Evolutionary conservation across 2,329 filamentous ascomycete species (phyloP).

Genomic region (Cyanodermella asteris): DNA sequence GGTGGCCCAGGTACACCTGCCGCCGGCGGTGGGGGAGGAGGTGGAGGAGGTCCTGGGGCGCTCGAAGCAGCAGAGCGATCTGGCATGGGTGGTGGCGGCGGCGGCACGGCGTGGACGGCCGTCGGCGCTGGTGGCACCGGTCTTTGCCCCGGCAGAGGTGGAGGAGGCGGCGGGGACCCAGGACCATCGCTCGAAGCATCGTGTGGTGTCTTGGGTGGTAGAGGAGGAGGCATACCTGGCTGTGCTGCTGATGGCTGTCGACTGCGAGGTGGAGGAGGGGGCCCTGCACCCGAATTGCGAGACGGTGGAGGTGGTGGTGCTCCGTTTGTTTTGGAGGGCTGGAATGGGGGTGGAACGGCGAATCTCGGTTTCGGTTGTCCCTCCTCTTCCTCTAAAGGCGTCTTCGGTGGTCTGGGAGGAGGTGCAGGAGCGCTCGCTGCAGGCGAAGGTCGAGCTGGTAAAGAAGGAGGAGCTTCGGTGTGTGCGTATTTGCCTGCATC

Average conservation of each 20-base stretch:
- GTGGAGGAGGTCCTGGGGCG: conserved; percentile 17
- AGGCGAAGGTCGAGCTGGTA: conserved; percentile 24
- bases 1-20: conserved; percentile 16
- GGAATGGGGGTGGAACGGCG: conserved; percentile 60
- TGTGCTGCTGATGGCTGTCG: conserved; percentile 19
- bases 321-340: conserved; percentile 37
- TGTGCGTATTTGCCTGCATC: conserved; percentile 76
- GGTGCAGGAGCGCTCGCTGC: conserved; percentile 40
- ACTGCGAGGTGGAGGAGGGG: conserved; percentile 25
- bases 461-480: conserved; percentile 18
- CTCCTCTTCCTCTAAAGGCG: conserved; percentile 44
- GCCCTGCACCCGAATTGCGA: no score
- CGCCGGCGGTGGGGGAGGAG: conserved; percentile 20
- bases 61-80: conserved; percentile 18
- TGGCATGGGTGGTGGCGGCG: conserved; percentile 21
- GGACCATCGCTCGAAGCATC: conserved; percentile 8
- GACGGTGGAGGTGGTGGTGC: conserved; percentile 48
- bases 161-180: conserved; percentile 5
- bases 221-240: conserved; percentile 18
- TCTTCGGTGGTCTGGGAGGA: conserved; percentile 47
- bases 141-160: conserved; percentile 7
- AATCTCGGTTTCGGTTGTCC: conserved; percentile 38
- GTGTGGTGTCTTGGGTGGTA: conserved; percentile 22
- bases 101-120: conserved; percentile 10
- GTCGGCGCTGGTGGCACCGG: conserved; percentile 4